Evolutionary conservation across 495 filamentous ascomycete genomes (phyloP), one percentile per base, ranked within the genome.

Genomic region (Lophiotrema nucula): DNA sequence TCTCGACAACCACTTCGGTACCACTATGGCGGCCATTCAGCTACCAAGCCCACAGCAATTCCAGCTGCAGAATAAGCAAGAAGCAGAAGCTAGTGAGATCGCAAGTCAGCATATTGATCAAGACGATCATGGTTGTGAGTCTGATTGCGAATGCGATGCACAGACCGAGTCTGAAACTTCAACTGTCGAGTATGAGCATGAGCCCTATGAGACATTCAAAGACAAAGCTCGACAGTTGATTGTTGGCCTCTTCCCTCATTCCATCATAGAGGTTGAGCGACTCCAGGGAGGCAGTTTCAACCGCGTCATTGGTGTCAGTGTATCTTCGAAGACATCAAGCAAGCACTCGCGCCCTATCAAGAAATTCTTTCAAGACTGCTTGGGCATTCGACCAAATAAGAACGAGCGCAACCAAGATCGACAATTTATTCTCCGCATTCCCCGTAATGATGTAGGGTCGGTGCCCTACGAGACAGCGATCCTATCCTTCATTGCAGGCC

Each of bases 241-340:
- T 42, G 18, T 16, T 4, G 22, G 5, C 24, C 24, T 33, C 15
- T 50, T 50, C 24, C 25, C 25, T 13, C 8, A 12, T 12, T 4
- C 12, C 4, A 18, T 15, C 5, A 12, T 22, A 18, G 15, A 12
- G 5, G 16, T 53, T 4, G 21, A 41, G 31, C 31, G 49, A 4
- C 12, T 53, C 10, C 11, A 43, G 15, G 49, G 49, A 12, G 49
- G 49, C 11, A 16, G 16, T 15, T 53, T 5, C 49, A 53, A 53
- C 22, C 49, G 49, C 35, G 43, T 53, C 18, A 43, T 43, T 10
- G 49, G 33, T 35, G 24, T 53, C 49, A 53, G 33, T 5, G 19
- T 43, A 3, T n/a, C 15, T 12, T 15, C 49, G 31, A 8, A 8
- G 15, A 15, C 31, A 35, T 15, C 31, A 8, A 8, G 31, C 31